phyloP scores from a whole-genome alignment of 257 asterid species.

The Solanum rostratum region DNA sequence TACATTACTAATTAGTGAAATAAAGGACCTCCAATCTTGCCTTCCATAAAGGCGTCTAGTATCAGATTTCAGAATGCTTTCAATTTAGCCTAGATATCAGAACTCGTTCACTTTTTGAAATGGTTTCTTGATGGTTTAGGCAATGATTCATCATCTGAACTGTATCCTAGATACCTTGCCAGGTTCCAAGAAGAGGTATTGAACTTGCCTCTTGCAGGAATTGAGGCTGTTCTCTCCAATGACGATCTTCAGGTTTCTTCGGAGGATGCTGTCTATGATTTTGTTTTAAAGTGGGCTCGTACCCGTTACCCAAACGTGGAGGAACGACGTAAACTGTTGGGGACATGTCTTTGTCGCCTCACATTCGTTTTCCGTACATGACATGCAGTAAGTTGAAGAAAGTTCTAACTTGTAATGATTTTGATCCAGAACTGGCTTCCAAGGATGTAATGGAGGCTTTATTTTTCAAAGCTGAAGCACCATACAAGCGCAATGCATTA shows the following conservation, averaged over 20 bases:
- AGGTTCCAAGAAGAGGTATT: constrained; percentile 9
- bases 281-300: constrained; percentile 9
- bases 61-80: not conserved
- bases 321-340: constrained; percentile 2
- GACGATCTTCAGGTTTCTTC: constrained; percentile 12
- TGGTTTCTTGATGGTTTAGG: not conserved
- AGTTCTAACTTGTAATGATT: constrained; percentile 10
- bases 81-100: not conserved
- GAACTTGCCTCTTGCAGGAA: constrained; percentile 8
- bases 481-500: not conserved
- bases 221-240: constrained; percentile 8
- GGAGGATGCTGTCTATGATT: constrained; percentile 6
- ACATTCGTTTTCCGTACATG: constrained; percentile 13
- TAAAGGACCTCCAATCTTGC: not conserved
- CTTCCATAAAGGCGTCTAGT: not conserved
- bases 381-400: constrained; percentile 10
- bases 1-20: not conserved
- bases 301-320: constrained; percentile 6
- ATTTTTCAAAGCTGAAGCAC: constrained; percentile 11
- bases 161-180: not conserved
- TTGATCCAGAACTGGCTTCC: not conserved
- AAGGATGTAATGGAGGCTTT: constrained; percentile 8
- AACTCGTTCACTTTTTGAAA: not conserved
- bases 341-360: not conserved
- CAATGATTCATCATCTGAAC: not conserved